phyloP scores from a whole-genome alignment of 306 rosid genomes.

The Cucumis cinereus region DNA sequence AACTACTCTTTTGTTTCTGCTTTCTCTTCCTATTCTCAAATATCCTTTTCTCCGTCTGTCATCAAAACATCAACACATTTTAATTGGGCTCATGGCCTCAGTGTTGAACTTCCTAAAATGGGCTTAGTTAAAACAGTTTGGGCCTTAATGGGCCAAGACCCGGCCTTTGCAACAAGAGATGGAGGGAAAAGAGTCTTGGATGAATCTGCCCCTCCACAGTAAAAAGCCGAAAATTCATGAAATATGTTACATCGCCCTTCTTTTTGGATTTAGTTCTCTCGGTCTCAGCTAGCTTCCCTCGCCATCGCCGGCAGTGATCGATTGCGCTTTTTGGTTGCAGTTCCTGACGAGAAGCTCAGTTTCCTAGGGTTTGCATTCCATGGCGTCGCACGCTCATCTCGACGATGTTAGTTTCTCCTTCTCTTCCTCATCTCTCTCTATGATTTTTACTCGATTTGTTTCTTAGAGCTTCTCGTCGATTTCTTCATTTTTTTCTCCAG shows the following conservation, averaged over 20 bases:
- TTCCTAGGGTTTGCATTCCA: conserved; percentile 17
- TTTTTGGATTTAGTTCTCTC: neutral
- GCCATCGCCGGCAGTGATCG: neutral
- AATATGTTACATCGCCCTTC: neutral
- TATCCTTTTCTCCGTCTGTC: no score
- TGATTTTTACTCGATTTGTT: neutral
- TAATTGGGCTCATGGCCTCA: neutral
- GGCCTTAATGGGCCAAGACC: neutral
- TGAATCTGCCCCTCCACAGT: neutral
- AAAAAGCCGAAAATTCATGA: neutral
- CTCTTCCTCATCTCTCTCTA: neutral
- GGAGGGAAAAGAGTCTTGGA: neutral
- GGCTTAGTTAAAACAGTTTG: neutral
- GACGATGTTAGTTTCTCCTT: conserved; percentile 23
- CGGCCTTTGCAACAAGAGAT: neutral
- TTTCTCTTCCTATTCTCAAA: no score
- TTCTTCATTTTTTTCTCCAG: conserved; percentile 14
- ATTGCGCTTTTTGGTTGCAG: neutral
- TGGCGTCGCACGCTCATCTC: conserved; percentile 30
- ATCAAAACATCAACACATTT: no score
- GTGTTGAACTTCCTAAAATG: no score
- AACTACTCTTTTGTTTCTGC: no score
- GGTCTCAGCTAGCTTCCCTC: neutral
- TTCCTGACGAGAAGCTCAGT: neutral
- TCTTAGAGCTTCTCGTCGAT: neutral